phyloP scores from a whole-genome alignment of 345 rosid genomes.

The Syzygium aqueum region DNA sequence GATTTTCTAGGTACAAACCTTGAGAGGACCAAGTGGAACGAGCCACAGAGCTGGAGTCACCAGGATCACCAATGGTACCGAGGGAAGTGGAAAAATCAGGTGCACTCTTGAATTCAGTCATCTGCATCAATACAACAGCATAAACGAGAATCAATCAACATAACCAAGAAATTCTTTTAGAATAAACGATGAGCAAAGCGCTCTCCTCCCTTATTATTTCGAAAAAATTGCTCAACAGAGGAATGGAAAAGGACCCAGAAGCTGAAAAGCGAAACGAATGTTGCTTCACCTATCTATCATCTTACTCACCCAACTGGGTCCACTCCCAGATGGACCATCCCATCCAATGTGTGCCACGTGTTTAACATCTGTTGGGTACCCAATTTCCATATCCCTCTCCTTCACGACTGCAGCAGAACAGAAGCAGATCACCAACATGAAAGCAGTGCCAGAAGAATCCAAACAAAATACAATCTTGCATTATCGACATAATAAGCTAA shows the following conservation, averaged over 20 bases:
- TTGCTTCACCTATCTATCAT: background rate
- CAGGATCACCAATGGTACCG: constrained; percentile 27
- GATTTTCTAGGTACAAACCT: constrained; percentile 18
- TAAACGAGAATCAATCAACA: background rate
- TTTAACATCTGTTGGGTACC: constrained; percentile 92
- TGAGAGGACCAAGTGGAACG: constrained; percentile 66
- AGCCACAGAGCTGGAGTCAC: constrained; percentile 40
- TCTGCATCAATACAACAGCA: constrained; percentile 32
- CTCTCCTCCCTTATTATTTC: background rate
- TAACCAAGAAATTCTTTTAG: background rate
- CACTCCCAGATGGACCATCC: constrained; percentile 65
- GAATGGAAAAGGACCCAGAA: background rate
- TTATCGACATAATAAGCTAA: background rate
- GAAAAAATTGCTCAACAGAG: background rate
- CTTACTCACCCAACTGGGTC: constrained; percentile 81
- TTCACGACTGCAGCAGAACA: constrained; percentile 38
- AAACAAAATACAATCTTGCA: background rate
- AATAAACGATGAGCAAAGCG: background rate
- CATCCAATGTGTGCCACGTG: constrained; percentile 90
- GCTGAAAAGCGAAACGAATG: background rate
- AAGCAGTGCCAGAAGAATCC: background rate
- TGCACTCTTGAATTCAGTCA: constrained; percentile 64
- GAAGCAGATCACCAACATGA: background rate
- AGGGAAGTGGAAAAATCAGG: constrained; percentile 60
- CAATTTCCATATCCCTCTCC: constrained; percentile 79